These are phyloP conservation scores for Orbilia oligospora DNA, from an alignment of 2,329 filamentous ascomycete genomes.

Conservation along the genomic window DNA sequence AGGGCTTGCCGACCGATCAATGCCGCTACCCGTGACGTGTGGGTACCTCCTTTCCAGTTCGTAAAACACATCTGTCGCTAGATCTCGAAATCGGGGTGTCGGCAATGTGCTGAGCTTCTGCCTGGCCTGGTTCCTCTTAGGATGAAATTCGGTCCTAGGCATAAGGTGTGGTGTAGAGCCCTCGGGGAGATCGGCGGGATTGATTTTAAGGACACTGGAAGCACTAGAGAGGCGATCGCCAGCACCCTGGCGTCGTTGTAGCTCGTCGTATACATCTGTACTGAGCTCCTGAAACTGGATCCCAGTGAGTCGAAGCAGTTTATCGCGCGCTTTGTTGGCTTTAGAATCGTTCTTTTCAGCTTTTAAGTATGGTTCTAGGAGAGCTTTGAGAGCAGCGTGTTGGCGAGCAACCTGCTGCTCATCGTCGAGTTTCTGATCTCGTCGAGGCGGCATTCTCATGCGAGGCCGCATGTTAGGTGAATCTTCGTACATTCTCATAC, in stretches of 20 bases:
- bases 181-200: constrained; percentile 68
- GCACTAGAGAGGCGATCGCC: constrained; percentile 67
- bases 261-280: constrained; percentile 96
- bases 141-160: constrained; percentile 91
- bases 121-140: constrained; percentile 96
- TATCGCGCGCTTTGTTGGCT: constrained; percentile 92
- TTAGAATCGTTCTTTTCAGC: constrained; percentile 63
- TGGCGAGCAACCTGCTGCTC: constrained; percentile 71
- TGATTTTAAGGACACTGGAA: constrained; percentile 68
- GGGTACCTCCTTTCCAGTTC: constrained; percentile 93
- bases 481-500: constrained; percentile 74
- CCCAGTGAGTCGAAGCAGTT: constrained; percentile 87
- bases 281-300: constrained; percentile 98
- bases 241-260: constrained; percentile 84
- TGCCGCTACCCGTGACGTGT: constrained; percentile 79
- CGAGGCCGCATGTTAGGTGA: constrained; percentile 62
- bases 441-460: constrained; percentile 50
- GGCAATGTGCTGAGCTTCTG: constrained; percentile 94
- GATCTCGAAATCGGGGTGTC: constrained; percentile 86
- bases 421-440: constrained; percentile 69
- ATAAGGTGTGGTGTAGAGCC: constrained; percentile 77
- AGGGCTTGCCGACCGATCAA: constrained; percentile 78
- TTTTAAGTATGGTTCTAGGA: constrained; percentile 63
- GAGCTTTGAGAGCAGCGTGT: constrained; percentile 63
- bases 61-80: constrained; percentile 95